Base-by-base conservation (phyloP, 2,329 filamentous ascomycete genomes). In the Periconia macrospinosa region DNA sequence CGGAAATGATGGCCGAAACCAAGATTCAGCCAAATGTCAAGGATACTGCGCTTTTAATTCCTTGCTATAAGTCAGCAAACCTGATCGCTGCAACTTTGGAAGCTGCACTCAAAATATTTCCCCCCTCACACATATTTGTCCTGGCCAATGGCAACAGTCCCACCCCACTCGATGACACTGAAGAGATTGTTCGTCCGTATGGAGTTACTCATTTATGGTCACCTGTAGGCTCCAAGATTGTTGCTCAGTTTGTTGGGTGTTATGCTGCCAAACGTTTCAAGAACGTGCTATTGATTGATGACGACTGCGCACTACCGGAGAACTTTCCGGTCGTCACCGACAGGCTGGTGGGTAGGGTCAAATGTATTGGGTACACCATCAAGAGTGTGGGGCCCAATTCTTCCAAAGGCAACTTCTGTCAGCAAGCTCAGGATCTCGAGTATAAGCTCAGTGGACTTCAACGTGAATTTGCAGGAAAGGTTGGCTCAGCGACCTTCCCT, bases 381-480 rank as follows among this genome's bases (percentile, higher is more conserved):
- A 79, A 80, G 55, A 73, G 67, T 3, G 72, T 75, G n/a, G 76
- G 75, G 2, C 65, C 74, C 0, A 59, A 72, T 13, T 66, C 65
- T 0, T 64, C 67, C 11, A 70, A 65, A 40, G 75, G 70, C 7
- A 75, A 72, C 6, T 72, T 65, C 49, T 76, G 75, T 27, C 76
- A 78, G 47, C 78, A 79, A 42, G 78, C 78, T 0, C 79, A 82
- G 53, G 79, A 82, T 60, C 63, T 81, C n/a, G 79, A 82, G 56
- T 82, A 82, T 63, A 81, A 81, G 57, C 68, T 81, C 49, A 76
- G 75, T 14, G 79, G 79, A 6, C 65, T 82, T 2, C 74, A 77
- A 48, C 72, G 78, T 27, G 69, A 71, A 23, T 76, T 80, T 43
- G 74, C 75, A 5, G 78, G 78, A 10, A 74, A 69, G 41, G 55